Conservation (phyloP, 768 basidiomycete genomes). For the Daedalea quercina region DNA sequence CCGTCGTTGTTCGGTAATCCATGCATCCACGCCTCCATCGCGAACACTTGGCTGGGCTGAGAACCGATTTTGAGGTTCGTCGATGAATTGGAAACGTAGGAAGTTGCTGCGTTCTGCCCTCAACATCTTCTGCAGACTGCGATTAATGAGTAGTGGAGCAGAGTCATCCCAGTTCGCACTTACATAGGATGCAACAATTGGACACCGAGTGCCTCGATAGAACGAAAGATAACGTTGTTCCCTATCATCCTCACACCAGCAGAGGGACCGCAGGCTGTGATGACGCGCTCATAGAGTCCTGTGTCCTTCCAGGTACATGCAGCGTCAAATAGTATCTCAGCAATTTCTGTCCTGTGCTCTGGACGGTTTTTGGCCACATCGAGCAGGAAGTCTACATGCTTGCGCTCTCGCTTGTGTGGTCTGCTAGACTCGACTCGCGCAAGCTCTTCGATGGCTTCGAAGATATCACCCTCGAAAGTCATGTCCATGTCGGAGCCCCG, state of each 20-base stretch:
- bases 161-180: not conserved
- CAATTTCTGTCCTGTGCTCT: not conserved
- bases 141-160: not conserved
- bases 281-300: slow-evolving; percentile 5
- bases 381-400: slow-evolving; percentile 5
- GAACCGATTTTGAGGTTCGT: not conserved
- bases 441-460: slow-evolving; percentile 7
- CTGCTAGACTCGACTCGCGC: not conserved
- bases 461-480: not conserved
- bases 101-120: slow-evolving; percentile 1
- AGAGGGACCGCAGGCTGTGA: slow-evolving; percentile 7
- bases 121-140: not conserved
- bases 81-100: not conserved
- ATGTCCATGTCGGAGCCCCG: slow-evolving; percentile 7
- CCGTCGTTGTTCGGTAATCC: not conserved
- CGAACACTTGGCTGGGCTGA: too few species aligned
- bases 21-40: not conserved
- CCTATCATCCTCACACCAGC: not conserved
- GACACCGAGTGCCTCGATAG: slow-evolving; percentile 8
- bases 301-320: slow-evolving; percentile 6
- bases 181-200: slow-evolving; percentile 2
- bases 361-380: not conserved
- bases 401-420: not conserved
- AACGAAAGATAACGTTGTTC: not conserved
- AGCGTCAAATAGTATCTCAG: not conserved